Percentiles rank a stretch among this genome's conserved stretches.
Evolutionary conservation across 139 green algal species (phyloP).

Genomic region (Tetraselmis striata): DNA sequence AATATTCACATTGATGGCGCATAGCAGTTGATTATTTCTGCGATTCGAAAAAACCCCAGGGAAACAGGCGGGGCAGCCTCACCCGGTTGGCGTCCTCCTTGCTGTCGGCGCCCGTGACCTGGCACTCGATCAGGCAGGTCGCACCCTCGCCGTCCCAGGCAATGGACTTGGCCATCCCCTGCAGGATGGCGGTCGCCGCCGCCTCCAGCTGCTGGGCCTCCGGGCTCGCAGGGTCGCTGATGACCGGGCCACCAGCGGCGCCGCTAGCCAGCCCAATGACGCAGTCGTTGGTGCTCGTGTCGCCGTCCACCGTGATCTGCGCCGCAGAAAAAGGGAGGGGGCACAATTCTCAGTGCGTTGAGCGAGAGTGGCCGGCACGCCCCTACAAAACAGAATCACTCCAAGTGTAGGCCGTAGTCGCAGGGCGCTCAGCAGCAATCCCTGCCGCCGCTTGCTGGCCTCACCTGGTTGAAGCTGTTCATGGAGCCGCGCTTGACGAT

Average conservation of each 20-base stretch:
- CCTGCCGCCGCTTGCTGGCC: too few relatives aligned
- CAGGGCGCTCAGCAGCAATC: too few relatives aligned
- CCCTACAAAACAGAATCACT: too few relatives aligned
- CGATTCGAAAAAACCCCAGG: too few relatives aligned
- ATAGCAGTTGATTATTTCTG: too few relatives aligned
- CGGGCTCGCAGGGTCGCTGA: slow-evolving; percentile 48
- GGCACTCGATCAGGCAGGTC: slow-evolving; percentile 89
- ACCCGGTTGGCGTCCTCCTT: slow-evolving; percentile 45
- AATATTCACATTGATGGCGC: too few relatives aligned
- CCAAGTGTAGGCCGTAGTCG: too few relatives aligned
- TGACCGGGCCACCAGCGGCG: slow-evolving; percentile 40
- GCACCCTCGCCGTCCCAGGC: slow-evolving; percentile 98
- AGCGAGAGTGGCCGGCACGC: too few relatives aligned
- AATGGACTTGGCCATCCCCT: slow-evolving; percentile 91
- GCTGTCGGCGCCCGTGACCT: slow-evolving; percentile 34
- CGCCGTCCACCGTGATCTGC: slow-evolving; percentile 79
- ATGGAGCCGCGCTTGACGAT: slow-evolving; percentile 62
- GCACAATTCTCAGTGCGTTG: too few relatives aligned
- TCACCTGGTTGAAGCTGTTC: slow-evolving; percentile 78
- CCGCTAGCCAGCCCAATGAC: slow-evolving; percentile 71
- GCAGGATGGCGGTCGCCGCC: slow-evolving; percentile 81
- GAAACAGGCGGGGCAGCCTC: too few relatives aligned
- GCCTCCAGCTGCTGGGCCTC: slow-evolving; percentile 69
- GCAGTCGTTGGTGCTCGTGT: slow-evolving; percentile 86
- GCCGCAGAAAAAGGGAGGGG: background rate